phyloP scores from a whole-genome alignment of 2,329 filamentous ascomycete species.

The Fusarium goolgardi region DNA sequence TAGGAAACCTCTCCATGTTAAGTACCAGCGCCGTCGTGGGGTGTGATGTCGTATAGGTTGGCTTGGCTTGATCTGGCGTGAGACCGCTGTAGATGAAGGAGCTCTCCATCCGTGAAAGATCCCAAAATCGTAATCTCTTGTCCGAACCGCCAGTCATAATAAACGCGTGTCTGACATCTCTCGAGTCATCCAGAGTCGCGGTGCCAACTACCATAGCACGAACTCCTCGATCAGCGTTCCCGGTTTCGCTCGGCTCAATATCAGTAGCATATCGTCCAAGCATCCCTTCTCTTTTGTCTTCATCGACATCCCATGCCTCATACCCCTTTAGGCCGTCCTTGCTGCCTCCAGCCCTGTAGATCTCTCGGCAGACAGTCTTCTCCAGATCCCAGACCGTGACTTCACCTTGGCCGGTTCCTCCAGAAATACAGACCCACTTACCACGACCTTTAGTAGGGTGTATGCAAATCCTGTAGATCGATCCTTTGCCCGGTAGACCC shows the following conservation, averaged over 20 bases:
- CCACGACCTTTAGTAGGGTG: constrained; percentile 83
- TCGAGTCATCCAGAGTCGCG: constrained; percentile 75
- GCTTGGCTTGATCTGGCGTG: constrained; percentile 74
- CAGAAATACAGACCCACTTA: constrained; percentile 88
- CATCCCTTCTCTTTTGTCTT: constrained; percentile 88
- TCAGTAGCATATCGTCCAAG: constrained; percentile 84
- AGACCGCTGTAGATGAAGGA: constrained; percentile 86
- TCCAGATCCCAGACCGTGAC: constrained; percentile 97
- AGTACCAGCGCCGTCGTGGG: constrained; percentile 72
- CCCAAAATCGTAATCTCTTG: constrained; percentile 94
- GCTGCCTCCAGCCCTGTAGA: constrained; percentile 78
- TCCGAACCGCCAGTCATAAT: constrained; percentile 90
- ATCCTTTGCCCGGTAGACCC: constrained; percentile 83
- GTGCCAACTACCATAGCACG: constrained; percentile 79
- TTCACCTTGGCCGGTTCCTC: constrained; percentile 87
- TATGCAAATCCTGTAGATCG: constrained; percentile 82
- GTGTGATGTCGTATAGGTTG: constrained; percentile 76
- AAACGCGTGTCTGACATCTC: constrained; percentile 82
- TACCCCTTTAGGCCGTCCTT: constrained; percentile 74
- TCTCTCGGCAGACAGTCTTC: constrained; percentile 86
- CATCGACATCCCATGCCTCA: constrained; percentile 88
- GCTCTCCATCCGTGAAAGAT: constrained; percentile 79
- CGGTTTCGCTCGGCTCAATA: constrained; percentile 69
- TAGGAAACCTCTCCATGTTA: constrained; percentile 71
- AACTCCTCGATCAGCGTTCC: constrained; percentile 73